Percentiles rank a stretch among this genome's conserved stretches.
Evolutionary conservation across 495 filamentous ascomycete species (phyloP).

Genomic region (Penicillium mononematosum): DNA sequence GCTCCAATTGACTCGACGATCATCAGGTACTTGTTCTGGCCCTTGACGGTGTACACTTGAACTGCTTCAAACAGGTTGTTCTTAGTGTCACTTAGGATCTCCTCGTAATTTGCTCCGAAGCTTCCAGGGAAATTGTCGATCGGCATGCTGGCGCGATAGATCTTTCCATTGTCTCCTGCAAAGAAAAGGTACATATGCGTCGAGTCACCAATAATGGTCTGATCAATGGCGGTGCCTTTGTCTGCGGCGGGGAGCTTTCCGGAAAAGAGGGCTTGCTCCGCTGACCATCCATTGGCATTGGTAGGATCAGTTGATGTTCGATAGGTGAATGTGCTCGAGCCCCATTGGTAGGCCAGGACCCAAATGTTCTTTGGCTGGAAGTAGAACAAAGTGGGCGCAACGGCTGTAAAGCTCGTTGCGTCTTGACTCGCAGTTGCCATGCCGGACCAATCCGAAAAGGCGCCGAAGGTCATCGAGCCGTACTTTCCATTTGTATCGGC

Average conservation of each 20-base stretch:
- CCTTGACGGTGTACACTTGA: slow-evolving; percentile 58
- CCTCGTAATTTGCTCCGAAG: slow-evolving; percentile 51
- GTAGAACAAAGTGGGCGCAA: slow-evolving; percentile 62
- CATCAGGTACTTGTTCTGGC: slow-evolving; percentile 57
- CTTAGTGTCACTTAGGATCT: slow-evolving; percentile 49
- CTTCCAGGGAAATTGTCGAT: slow-evolving; percentile 56
- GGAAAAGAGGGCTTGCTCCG: slow-evolving; percentile 52
- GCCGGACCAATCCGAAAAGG: slow-evolving; percentile 53
- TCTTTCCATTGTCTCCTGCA: slow-evolving; percentile 61
- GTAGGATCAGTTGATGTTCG: slow-evolving; percentile 56
- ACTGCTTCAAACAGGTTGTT: slow-evolving; percentile 64
- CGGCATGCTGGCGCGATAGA: slow-evolving; percentile 61
- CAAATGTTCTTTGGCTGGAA: slow-evolving; percentile 59
- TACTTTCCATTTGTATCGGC: slow-evolving; percentile 41
- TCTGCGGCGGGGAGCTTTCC: slow-evolving; percentile 50
- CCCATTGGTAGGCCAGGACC: slow-evolving; percentile 63
- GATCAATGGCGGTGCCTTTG: slow-evolving; percentile 54
- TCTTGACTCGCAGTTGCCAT: slow-evolving; percentile 57
- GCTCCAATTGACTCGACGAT: slow-evolving; percentile 60
- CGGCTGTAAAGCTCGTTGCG: slow-evolving; percentile 45
- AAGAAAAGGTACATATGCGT: slow-evolving; percentile 65
- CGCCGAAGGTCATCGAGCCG: slow-evolving; percentile 57
- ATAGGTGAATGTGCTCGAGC: slow-evolving; percentile 57
- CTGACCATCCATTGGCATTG: slow-evolving; percentile 55
- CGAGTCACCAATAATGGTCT: slow-evolving; percentile 47